Conservation (phyloP, 2,329 filamentous ascomycete genomes). For the Beauveria bassiana region DNA sequence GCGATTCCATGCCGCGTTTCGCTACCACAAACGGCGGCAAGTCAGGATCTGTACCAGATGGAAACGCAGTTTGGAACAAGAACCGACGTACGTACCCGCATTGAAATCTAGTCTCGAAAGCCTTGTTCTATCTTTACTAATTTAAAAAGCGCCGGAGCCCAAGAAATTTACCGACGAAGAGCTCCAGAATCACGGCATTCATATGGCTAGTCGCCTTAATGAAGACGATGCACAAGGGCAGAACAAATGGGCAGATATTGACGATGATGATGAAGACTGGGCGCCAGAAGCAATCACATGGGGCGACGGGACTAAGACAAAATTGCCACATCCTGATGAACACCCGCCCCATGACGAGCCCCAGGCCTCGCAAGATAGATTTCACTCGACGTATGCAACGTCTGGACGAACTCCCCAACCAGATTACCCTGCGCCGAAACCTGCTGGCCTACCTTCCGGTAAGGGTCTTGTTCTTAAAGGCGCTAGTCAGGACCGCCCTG, state of each 20-base stretch:
- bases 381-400: neutral
- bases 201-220: slow-evolving; percentile 71
- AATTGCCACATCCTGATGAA: slow-evolving; percentile 57
- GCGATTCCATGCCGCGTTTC: slow-evolving; percentile 41
- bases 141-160: slow-evolving; percentile 51
- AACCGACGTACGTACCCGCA: slow-evolving; percentile 59
- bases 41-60: slow-evolving; percentile 55
- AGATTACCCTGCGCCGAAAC: slow-evolving; percentile 28
- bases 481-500: slow-evolving; percentile 58
- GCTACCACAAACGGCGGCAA: slow-evolving; percentile 46
- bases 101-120: neutral
- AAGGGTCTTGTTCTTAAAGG: slow-evolving; percentile 60
- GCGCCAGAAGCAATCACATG: slow-evolving; percentile 78
- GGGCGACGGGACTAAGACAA: slow-evolving; percentile 82
- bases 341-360: slow-evolving; percentile 14
- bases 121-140: slow-evolving; percentile 17
- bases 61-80: slow-evolving; percentile 79
- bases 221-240: slow-evolving; percentile 67
- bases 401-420: slow-evolving; percentile 13
- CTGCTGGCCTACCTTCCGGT: slow-evolving; percentile 41
- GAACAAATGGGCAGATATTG: slow-evolving; percentile 83
- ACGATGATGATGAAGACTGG: slow-evolving; percentile 84
- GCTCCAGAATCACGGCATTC: slow-evolving; percentile 78
- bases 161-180: slow-evolving; percentile 85
- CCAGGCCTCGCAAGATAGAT: neutral